Evolutionary conservation across 1,139 yeast genomes (phyloP).

Genomic region (Saccharomyces hybrid): DNA sequence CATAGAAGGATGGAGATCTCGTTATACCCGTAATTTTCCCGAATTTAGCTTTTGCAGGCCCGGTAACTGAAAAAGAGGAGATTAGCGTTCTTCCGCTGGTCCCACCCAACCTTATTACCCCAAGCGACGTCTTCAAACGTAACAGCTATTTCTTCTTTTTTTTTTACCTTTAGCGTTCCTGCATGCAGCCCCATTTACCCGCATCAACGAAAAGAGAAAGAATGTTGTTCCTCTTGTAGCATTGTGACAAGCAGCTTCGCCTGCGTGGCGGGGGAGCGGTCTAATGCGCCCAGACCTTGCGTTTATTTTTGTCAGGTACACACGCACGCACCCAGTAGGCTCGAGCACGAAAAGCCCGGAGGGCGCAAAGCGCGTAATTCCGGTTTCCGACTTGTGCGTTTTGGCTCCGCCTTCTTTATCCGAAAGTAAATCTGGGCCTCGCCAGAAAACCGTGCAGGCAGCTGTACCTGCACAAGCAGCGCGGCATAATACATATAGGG

Average conservation of each 20-base stretch:
- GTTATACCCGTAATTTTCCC: background rate
- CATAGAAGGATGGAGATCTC: background rate
- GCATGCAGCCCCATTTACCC: background rate
- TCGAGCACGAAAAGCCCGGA: background rate
- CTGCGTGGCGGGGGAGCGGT: background rate
- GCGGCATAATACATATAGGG: background rate
- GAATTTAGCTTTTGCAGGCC: background rate
- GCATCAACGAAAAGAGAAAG: background rate
- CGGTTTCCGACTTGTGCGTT: background rate
- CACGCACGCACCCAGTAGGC: no score
- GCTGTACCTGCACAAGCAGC: background rate
- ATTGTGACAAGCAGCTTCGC: background rate
- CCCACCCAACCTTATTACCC: background rate
- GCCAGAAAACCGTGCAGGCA: background rate
- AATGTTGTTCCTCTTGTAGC: no score
- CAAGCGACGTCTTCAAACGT: background rate
- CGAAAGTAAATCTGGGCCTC: background rate
- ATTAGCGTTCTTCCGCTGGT: background rate
- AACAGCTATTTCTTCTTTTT: background rate
- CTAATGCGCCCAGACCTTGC: background rate
- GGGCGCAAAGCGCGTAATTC: background rate
- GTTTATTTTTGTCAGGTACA: background rate
- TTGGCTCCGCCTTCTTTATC: background rate
- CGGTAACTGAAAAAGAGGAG: background rate
- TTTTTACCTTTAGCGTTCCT: background rate